Evolutionary conservation across 1,139 yeast genomes (phyloP), one percentile per base, ranked within the genome.

Genomic region (Pichia sp.): DNA sequence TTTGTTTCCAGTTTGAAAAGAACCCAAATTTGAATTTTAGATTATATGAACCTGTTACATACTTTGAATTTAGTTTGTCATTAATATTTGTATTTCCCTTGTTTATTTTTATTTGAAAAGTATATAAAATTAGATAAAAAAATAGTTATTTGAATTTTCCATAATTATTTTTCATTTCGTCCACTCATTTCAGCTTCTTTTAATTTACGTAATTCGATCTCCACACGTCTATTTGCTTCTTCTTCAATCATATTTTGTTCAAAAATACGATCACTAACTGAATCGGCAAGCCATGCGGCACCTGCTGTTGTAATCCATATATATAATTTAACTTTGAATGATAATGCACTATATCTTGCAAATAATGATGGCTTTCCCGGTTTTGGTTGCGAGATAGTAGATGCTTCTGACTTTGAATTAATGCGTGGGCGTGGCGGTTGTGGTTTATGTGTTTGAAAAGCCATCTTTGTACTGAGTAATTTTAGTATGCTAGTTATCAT

Each of bases 21-120:
- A 44, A 53, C 48, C 29, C 26, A 51, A 23, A 8, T 1, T 32
- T 26, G 8, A 6, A 6, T 8, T 6, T 26, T 8, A 33, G 7
- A 20, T 20, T 4, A 16, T 31, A 26, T 31, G 12, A 8, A 20
- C 20, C 24, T 35, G 4, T 30, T 31, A 8, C 32, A 39, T 23
- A 33, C 31, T 81, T 86, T 65, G 92, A 85, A 64, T 85, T 60
- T 42, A 58, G 39, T 20, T 32, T 23, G 27, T 34, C 12, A 7
- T 27, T 23, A 20, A 9, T 10, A 16, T 34, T 35, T 39, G 41
- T 35, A 22, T 42, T 31, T 35, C 32, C n/a, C 28, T 28, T 29
- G 22, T 31, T 41, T 23, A 40, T 27, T 34, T 26, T 27, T 39
- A 8, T 9, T 30, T 29, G n/a, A 10, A 10, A 29, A 10, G 6